Evolutionary conservation across 495 filamentous ascomycete species (phyloP), one percentile per base, ranked within the genome.

Genomic region (Paragyromitra xinjiangensis): DNA sequence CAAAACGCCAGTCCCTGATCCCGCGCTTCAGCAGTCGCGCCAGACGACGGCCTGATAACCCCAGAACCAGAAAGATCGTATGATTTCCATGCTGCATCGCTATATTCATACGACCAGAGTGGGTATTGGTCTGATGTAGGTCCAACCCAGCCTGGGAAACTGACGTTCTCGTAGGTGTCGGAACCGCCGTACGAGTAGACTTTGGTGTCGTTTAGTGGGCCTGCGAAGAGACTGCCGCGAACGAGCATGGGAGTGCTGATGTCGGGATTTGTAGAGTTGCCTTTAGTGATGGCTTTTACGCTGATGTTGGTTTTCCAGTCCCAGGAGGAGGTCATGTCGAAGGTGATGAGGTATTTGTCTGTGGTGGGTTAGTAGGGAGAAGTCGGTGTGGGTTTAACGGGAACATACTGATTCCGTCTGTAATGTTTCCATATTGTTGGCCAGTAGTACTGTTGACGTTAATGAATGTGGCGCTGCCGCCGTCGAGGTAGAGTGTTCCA

Each of bases 271-370:
- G 50, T 51, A 3, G 58, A 80, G 12, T 72, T 72, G n/a, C 75
- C 82, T 55, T 77, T 65, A 7, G 11, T 22, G 22, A 64, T n/a
- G 42, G 63, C 40, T 1, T 48, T 37, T 24, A 65, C 22, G 34
- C 39, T 29, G 40, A 64, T 72, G 11, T 53, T 62, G 1, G 45
- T 55, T 39, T 14, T 42, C 75, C 75, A 78, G 61, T 78, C 50
- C 77, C 77, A 79, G 12, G 44, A 61, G 14, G 34, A 24, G 5
- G 42, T 48, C 66, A 79, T 51, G 37, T 77, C 68, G n/a, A 79
- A 19, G 11, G 42, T 78, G 16, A 79, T 78, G 24, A 79, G 75
- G 50, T 79, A 78, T 50, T 55, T 4, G 45, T 79, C 77, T 79
- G 14, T 40, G 7, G 40, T 16, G 0, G 51, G 11, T 77, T 59